These are phyloP conservation scores for Euptelea pleiosperma DNA, from an alignment of 164 flowering plant species.

Conservation along the genomic window DNA sequence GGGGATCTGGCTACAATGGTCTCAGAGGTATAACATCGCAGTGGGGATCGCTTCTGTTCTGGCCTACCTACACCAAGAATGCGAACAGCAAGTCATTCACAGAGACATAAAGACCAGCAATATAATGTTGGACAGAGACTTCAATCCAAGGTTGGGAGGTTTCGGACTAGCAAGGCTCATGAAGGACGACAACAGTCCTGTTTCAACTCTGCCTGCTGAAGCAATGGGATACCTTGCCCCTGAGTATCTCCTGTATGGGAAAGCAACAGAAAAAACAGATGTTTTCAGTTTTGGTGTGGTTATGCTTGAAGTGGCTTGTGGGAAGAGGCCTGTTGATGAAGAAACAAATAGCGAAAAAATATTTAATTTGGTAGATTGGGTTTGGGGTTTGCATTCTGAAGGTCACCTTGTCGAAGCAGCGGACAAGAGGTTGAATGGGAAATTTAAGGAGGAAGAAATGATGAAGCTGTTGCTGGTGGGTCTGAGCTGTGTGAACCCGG, in stretches of 20 bases:
- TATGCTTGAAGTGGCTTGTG: conserved; percentile 86
- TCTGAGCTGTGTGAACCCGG: conserved; percentile 81
- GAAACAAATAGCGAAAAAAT: conserved; percentile 34
- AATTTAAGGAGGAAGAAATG: conserved; percentile 59
- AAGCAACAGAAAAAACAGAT: conserved; percentile 90
- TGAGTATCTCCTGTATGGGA: conserved; percentile 90
- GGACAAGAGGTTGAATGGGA: conserved; percentile 64
- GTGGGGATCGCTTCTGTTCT: conserved; percentile 78
- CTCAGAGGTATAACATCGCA: conserved; percentile 58
- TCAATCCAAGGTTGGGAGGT: conserved; percentile 78
- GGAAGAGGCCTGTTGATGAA: conserved; percentile 81
- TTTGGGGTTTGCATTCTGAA: conserved; percentile 63
- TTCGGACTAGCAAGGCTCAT: conserved; percentile 85
- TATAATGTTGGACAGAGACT: conserved; percentile 65
- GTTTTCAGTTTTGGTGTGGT: conserved; percentile 89
- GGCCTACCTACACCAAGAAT: conserved; percentile 75
- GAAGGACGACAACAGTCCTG: conserved; percentile 92
- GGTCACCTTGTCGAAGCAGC: conserved; percentile 68
- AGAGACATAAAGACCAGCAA: conserved; percentile 88
- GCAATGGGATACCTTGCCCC: conserved; percentile 97
- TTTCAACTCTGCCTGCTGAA: conserved; percentile 86
- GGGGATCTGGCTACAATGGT: conserved; percentile 45
- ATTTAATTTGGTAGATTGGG: conserved; percentile 90
- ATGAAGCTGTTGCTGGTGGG: conserved; percentile 74
- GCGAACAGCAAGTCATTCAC: conserved; percentile 93